These are phyloP conservation scores for Trichoderma arundinaceum DNA, from an alignment of 2,329 filamentous ascomycete genomes.

Conservation along the genomic window DNA sequence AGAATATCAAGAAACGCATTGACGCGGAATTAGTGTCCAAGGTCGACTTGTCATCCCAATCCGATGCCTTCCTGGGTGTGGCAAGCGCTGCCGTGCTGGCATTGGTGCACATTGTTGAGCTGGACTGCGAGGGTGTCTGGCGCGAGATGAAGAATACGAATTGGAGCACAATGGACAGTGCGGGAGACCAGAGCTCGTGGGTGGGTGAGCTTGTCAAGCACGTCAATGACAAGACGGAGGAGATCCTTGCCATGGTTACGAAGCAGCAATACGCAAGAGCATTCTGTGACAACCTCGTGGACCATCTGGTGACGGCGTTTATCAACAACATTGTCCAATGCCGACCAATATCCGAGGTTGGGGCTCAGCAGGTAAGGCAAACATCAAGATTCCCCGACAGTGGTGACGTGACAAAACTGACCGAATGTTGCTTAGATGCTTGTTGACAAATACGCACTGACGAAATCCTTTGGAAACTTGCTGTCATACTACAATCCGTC, in stretches of 20 bases:
- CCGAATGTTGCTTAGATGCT: slow-evolving; percentile 73
- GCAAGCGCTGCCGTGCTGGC: slow-evolving; percentile 85
- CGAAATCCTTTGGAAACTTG: slow-evolving; percentile 76
- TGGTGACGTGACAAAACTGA: too few relatives aligned
- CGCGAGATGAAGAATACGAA: slow-evolving; percentile 96
- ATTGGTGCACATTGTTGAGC: slow-evolving; percentile 82
- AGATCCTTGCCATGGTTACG: slow-evolving; percentile 77
- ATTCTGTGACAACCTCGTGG: slow-evolving; percentile 95
- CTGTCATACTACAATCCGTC: slow-evolving; percentile 65
- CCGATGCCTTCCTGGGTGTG: slow-evolving; percentile 93
- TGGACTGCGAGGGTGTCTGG: slow-evolving; percentile 85
- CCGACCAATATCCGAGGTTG: slow-evolving; percentile 88
- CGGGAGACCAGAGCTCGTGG: slow-evolving; percentile 92
- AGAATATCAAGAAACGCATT: slow-evolving; percentile 90
- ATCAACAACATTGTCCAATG: slow-evolving; percentile 86
- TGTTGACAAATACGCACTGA: slow-evolving; percentile 89
- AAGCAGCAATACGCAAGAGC: slow-evolving; percentile 95
- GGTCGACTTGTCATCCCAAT: slow-evolving; percentile 90
- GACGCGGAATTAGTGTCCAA: slow-evolving; percentile 75
- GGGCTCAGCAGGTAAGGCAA: slow-evolving; percentile 78
- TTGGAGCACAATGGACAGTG: slow-evolving; percentile 91
- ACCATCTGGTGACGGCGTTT: slow-evolving; percentile 79
- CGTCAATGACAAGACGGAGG: slow-evolving; percentile 72
- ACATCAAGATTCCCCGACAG: neutral
- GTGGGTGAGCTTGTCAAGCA: slow-evolving; percentile 79